Base-by-base conservation (phyloP, 306 rosid species). In the Cicer cuneatum region DNA sequence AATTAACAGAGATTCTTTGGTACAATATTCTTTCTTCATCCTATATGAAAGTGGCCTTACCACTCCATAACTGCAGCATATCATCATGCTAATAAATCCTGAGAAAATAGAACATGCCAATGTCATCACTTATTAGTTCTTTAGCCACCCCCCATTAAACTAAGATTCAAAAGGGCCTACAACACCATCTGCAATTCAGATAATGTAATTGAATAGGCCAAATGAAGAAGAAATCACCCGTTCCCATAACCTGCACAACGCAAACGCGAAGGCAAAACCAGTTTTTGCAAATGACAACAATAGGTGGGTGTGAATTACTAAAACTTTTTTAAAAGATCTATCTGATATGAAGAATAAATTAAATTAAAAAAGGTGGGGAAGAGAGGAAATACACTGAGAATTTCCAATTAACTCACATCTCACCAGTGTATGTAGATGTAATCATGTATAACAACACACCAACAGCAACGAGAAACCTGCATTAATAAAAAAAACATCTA, bases 401-500 rank as follows among this genome's bases (percentile, higher is more conserved):
- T 39, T 72, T 76, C 84, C 63, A 33, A 68, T 24, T 68, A 61
- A 68, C 72, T 67, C 58, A 51, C 56, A 66, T 78, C 95, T 89
- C 86, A 87, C 92, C 89, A 24, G 85, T 46, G 54, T 66, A 53
- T 24, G 82, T 41, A 63, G 77, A 71, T 41, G 41, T 18, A 49
- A 54, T 77, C 69, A 68, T 69, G 81, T 48, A 73, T 35, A 71
- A 76, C 58, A 68, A 78, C 65, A 85, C 78, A 80, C 74, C 82
- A 48, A 76, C 90, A 80, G 86, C 82, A 68, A 71, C 80, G 57
- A 84, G 67, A 77, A 61, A 87, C 92, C 96, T 87, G 92, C 96
- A 87, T 83, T 41, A 81, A 63, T 76, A 72, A 83, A 59, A 82
- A 86, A 81, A 43, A 18, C 81, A 66, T 81, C 89, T 83, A 86